Evolutionary conservation across 495 filamentous ascomycete genomes (phyloP), one percentile per base, ranked within the genome.

Genomic region (Lentithecium fluviatile): DNA sequence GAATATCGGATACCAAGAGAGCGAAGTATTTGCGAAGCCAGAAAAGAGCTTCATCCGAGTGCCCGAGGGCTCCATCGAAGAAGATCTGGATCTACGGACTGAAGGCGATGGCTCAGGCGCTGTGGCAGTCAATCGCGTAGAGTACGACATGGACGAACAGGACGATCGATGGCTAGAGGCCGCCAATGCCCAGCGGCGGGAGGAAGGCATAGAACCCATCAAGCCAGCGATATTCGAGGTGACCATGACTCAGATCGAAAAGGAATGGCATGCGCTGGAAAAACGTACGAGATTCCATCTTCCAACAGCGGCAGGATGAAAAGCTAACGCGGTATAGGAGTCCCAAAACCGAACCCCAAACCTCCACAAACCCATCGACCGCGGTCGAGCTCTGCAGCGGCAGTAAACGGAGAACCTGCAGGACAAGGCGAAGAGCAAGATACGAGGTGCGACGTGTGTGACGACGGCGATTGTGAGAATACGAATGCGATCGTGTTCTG

Each of bases 401-500:
- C 90, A 24, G 90, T 95, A 24, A 96, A 94, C 74, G 91, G 91
- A 32, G 93, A 96, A 73, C 85, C 86, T 19, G 85, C 85, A 54
- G 89, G 78, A 5, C 74, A 83, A 2, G 91, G 91, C 23, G 94
- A 96, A 71, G 94, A 97, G 69, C 93, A 96, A 68, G 94, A 97
- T 66, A 95, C 85, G 71, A 97, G 97, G 72, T 99, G 94, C 69
- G 93, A 89, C 29, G 95, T 99, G 48, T 99, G 94, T 65, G 94
- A 97, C 70, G 94, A 97, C 70, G 95, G 94, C 26, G 94, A 99
- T 68, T 97, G 95, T 67, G 94, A 97, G 75, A 99, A 97, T 71
- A 91, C 92, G n/a, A 99, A 99, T 73, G 95, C 94, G 6, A 99
- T 99, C 69, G 95, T 99, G 21, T 99, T 98, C 74, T 99, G 94